Evolutionary conservation across 169 alveolate genomes (phyloP), one percentile per base, ranked within the genome.

Genomic region (Theileria parva): DNA sequence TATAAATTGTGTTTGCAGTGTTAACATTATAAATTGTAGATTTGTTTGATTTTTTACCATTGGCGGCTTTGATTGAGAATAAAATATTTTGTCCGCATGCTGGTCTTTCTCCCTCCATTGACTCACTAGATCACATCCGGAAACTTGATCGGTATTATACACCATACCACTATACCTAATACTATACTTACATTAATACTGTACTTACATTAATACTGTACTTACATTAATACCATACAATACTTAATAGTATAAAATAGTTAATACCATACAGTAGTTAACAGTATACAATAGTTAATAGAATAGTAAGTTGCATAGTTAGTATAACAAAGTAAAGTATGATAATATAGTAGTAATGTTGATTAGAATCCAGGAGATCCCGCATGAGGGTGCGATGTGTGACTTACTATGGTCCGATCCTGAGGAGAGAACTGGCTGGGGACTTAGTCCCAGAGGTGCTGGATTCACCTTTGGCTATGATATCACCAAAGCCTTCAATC

Each of bases 331-430:
- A 1, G 5, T 32, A 32, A 5, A 32, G 37, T 32, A 2, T 32
- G 37, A 32, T 32, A 32, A 4, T 21, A 78, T 9, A n/a, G 44
- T 80, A 83, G 12, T 84, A 78, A 61, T 68, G 88, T 32, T 11
- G 9, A 4, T 51, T 53, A 81, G 88, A 21, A 55, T 81, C 21
- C 88, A 81, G 30, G 99, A 96, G 85, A 98, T 98, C 1, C 99
- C 99, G 0, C 99, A 96, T 86, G 99, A 96, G 72, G 99, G 99
- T 5, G 97, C 99, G 0, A 97, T 98, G 98, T 97, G 99, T 75
- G 99, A 98, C 87, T 93, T 98, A 73, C 80, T 98, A 81, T 98
- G 99, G 99, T 92, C 98, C 25, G 99, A 97, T 74, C 99, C 99
- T 27, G 96, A 80, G 44, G 93, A 85, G 21, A 71, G 79, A 17